These are phyloP conservation scores for Salvia sclarea DNA, from an alignment of 305 asterid genomes.

Conservation along the genomic window DNA sequence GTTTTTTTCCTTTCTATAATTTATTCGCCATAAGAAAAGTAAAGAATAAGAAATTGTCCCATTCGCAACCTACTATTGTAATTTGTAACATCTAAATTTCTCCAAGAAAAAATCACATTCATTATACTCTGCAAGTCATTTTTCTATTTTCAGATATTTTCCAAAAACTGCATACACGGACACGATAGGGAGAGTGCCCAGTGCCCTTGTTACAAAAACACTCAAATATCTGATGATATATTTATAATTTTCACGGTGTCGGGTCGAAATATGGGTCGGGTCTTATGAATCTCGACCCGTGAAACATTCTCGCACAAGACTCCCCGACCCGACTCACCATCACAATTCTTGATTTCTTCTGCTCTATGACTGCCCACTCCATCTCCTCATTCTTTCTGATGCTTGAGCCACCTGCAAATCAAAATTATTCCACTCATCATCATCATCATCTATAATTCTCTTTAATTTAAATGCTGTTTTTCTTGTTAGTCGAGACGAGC, in stretches of 20 bases:
- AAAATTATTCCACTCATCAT: not conserved
- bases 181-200: too few species aligned
- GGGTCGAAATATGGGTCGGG: not conserved
- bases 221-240: not conserved
- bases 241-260: not conserved
- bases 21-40: not conserved
- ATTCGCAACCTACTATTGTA: too few species aligned
- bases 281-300: not conserved
- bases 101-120: not conserved
- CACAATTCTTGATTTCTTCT: not conserved
- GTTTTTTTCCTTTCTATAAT: not conserved
- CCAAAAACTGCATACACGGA: too few species aligned
- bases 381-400: slow-evolving; percentile 72
- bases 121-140: too few species aligned
- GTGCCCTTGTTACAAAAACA: not conserved
- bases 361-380: slow-evolving; percentile 49
- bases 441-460: not conserved
- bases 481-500: not conserved
- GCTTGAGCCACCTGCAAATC: slow-evolving; percentile 76
- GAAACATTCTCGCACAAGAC: not conserved
- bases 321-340: not conserved
- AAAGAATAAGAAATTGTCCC: not conserved
- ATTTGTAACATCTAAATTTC: too few species aligned
- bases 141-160: too few species aligned
- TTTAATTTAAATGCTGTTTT: not conserved